phyloP scores from a whole-genome alignment of 768 basidiomycete species.

The Boletus vinaceobasis region DNA sequence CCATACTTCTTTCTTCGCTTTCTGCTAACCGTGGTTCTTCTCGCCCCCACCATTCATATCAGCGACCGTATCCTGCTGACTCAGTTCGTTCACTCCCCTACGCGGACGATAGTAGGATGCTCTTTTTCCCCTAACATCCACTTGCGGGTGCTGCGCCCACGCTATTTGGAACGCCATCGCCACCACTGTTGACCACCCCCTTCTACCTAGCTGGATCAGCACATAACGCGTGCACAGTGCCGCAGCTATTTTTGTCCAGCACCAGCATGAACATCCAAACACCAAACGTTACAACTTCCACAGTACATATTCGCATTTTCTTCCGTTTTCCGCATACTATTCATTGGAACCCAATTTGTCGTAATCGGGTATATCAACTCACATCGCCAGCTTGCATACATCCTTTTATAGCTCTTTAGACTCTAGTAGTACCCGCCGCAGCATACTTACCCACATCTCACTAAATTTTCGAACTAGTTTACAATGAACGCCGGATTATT shows the following conservation, averaged over 20 bases:
- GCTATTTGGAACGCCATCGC: slow-evolving; percentile 21
- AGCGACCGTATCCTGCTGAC: slow-evolving; percentile 20
- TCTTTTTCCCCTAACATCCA: slow-evolving; percentile 14
- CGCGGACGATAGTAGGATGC: slow-evolving; percentile 4
- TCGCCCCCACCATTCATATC: slow-evolving; percentile 5
- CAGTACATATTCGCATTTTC: slow-evolving; percentile 18
- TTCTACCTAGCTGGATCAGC: slow-evolving; percentile 27
- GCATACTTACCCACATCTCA: slow-evolving; percentile 13
- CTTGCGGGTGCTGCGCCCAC: slow-evolving; percentile 3
- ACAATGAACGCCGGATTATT: slow-evolving; percentile 14
- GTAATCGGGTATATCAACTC: slow-evolving; percentile 11
- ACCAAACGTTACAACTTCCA: slow-evolving; percentile 10
- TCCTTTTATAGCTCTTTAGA: slow-evolving; percentile 17
- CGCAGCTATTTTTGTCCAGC: background rate
- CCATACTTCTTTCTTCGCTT: slow-evolving; percentile 11
- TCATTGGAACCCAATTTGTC: slow-evolving; percentile 11
- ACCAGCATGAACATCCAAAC: slow-evolving; percentile 1
- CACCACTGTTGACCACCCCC: slow-evolving; percentile 27
- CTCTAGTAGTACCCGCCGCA: slow-evolving; percentile 11
- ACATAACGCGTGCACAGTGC: slow-evolving; percentile 3
- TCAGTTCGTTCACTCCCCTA: slow-evolving; percentile 17
- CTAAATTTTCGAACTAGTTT: slow-evolving; percentile 6
- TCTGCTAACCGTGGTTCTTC: slow-evolving; percentile 7
- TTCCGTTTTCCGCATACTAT: background rate
- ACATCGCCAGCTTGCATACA: slow-evolving; percentile 12